Evolutionary conservation across 805 yeast species (phyloP).

Genomic region (Jamesozyma gamospora): DNA sequence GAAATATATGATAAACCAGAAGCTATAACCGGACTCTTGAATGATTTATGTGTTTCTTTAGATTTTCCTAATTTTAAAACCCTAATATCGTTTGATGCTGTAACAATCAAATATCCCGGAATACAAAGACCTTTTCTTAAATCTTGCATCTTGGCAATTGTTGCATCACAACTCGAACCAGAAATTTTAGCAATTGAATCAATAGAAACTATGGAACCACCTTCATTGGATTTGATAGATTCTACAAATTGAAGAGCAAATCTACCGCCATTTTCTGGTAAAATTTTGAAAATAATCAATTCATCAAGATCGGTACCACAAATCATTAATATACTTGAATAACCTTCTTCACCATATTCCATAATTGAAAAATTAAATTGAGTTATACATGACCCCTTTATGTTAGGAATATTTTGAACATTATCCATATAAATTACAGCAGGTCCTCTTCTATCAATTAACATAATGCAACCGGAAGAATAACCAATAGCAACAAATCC

Average conservation of each 20-base stretch:
- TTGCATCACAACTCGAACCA: constrained; percentile 61
- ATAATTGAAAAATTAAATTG: constrained; percentile 64
- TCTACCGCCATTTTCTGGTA: constrained; percentile 54
- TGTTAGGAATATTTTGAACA: constrained; percentile 18
- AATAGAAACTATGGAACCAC: constrained; percentile 41
- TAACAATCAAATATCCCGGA: constrained; percentile 52
- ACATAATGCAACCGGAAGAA: constrained; percentile 59
- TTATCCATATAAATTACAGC: constrained; percentile 45
- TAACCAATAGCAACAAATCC: constrained; percentile 83
- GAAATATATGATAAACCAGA: constrained; percentile 43
- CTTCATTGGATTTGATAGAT: constrained; percentile 38
- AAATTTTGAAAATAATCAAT: constrained; percentile 49
- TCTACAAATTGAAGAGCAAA: constrained; percentile 48
- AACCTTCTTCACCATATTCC: constrained; percentile 55
- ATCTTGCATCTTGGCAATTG: constrained; percentile 43
- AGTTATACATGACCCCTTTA: constrained; percentile 36
- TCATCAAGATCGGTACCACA: constrained; percentile 78
- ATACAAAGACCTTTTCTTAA: constrained; percentile 51
- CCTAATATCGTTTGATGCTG: constrained; percentile 52
- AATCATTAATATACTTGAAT: constrained; percentile 58
- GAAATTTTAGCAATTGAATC: constrained; percentile 47
- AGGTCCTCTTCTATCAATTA: constrained; percentile 75
- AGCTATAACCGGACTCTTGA: constrained; percentile 37
- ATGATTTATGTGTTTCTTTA: constrained; percentile 54
- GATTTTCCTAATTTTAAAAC: constrained; percentile 50